Base-by-base conservation (phyloP, 1,284 basidiomycete species). In the Ceratobasidium sp. region DNA sequence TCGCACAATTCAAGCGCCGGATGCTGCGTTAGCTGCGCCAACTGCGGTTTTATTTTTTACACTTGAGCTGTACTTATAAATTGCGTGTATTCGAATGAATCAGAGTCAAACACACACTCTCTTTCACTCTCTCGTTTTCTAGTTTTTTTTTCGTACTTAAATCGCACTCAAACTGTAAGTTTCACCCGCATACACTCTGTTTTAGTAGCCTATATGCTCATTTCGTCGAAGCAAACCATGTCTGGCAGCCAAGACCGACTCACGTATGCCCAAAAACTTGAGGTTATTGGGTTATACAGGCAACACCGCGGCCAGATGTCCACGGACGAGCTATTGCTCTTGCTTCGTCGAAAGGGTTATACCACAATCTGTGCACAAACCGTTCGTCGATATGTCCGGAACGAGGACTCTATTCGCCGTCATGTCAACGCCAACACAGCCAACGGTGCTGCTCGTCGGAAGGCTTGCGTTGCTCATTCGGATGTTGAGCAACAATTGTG, bases 341-440 rank as follows among this genome's bases (percentile, higher is more conserved):
- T 26, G 23, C 70, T 61, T 38, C 26, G 56, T 15, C 10, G 20
- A 9, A 57, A 57, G 67, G 67, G 67, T 5, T 70, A 28, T 52
- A 23, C 52, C 5, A 70, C 67, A 12, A 70, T 70, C 20, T 70
- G 67, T 44, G 67, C 23, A 13, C 67, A 70, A 57, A 70, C 52
- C 33, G 28, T 70, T 20, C 54, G 54, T 52, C 52, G 52, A 33
- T 70, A 70, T 23, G 52, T 38, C 40, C 67, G 38, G 28, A 54
- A 20, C 52, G 67, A 70, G n/a, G 67, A 40, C 5, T 38, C 52
- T 3, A 70, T 70, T 70, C 67, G 67, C 38, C 52, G 33, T 23
- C 52, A 57, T 26, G 33, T 70, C 70, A 61, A 61, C 15, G 20
- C 38, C n/a, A 66, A 66, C 42, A 40, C 26, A 17, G 20, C 44